phyloP scores from a whole-genome alignment of 164 flowering plant genomes.

The Nymphaea colorata region DNA sequence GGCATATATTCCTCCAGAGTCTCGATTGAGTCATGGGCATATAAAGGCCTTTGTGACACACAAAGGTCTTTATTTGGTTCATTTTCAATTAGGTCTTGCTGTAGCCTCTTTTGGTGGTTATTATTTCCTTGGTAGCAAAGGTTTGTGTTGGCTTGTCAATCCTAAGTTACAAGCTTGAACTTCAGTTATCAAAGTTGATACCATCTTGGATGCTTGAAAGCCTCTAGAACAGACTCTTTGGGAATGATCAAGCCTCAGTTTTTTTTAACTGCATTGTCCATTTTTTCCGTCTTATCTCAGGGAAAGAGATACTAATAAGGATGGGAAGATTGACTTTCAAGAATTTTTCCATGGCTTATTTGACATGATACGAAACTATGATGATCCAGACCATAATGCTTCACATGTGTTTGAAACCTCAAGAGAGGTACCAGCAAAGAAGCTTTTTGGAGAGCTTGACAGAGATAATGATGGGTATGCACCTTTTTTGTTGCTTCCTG shows the following conservation, averaged over 20 bases:
- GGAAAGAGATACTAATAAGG: slow-evolving; percentile 89
- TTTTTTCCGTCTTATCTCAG: slow-evolving; percentile 14
- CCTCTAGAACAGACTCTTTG: too few relatives aligned
- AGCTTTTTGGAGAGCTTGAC: slow-evolving; percentile 68
- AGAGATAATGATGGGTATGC: slow-evolving; percentile 79
- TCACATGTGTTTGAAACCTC: slow-evolving; percentile 40
- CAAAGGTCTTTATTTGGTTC: neutral
- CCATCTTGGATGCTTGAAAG: too few relatives aligned
- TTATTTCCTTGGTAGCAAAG: too few relatives aligned
- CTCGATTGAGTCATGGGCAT: neutral
- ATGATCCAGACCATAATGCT: slow-evolving; percentile 51
- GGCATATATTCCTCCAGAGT: slow-evolving; percentile 1
- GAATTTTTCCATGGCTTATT: slow-evolving; percentile 97
- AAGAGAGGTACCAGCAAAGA: slow-evolving; percentile 59
- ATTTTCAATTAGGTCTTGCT: too few relatives aligned
- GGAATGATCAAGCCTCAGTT: too few relatives aligned
- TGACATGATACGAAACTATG: slow-evolving; percentile 79
- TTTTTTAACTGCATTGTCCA: too few relatives aligned
- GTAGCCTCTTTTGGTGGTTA: too few relatives aligned
- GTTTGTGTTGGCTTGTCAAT: too few relatives aligned
- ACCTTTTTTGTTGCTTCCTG: neutral
- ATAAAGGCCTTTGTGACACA: neutral
- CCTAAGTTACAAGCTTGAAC: too few relatives aligned
- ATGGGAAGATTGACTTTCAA: slow-evolving; percentile 77
- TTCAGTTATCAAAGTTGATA: too few relatives aligned